phyloP scores from a whole-genome alignment of 768 basidiomycete genomes.

The Cantharellus cinnabarinus region DNA sequence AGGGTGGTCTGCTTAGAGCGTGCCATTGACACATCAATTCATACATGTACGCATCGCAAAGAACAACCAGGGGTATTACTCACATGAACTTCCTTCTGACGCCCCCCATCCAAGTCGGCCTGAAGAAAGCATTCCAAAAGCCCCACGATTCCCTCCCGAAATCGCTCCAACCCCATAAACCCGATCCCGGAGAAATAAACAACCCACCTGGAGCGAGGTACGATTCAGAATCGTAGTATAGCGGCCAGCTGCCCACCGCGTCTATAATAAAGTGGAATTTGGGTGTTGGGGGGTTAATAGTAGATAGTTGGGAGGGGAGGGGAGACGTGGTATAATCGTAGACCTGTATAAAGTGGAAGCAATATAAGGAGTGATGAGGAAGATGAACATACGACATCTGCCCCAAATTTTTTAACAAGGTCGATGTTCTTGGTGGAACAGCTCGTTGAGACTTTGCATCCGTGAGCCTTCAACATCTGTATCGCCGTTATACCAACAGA shows the following conservation, averaged over 20 bases:
- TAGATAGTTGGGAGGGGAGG: conserved; percentile 25
- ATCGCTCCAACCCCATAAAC: not conserved
- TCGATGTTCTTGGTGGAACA: conserved; percentile 41
- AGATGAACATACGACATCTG: conserved; percentile 33
- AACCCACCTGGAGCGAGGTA: conserved; percentile 35
- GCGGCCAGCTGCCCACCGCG: conserved; percentile 24
- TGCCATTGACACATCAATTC: too few relatives aligned
- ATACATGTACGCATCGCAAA: too few relatives aligned
- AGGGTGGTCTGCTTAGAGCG: too few relatives aligned
- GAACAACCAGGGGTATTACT: not conserved
- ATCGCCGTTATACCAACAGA: conserved; percentile 51
- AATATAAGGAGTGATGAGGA: not conserved
- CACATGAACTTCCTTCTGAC: conserved; percentile 28
- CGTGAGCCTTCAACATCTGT: conserved; percentile 47
- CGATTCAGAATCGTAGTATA: conserved; percentile 30
- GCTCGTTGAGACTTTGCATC: conserved; percentile 35
- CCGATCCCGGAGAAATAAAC: conserved; percentile 34
- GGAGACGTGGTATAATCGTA: conserved; percentile 40
- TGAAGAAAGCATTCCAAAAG: conserved; percentile 17
- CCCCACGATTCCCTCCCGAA: conserved; percentile 9
- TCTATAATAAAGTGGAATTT: conserved; percentile 43
- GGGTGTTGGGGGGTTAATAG: conserved; percentile 23
- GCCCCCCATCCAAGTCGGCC: conserved; percentile 36
- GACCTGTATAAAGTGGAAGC: conserved; percentile 18
- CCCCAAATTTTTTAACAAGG: conserved; percentile 38